Percentiles rank a stretch among this genome's conserved stretches.
Evolutionary conservation across 148 eudicot genomes (phyloP).

Genomic region (Euryodendron excelsum): DNA sequence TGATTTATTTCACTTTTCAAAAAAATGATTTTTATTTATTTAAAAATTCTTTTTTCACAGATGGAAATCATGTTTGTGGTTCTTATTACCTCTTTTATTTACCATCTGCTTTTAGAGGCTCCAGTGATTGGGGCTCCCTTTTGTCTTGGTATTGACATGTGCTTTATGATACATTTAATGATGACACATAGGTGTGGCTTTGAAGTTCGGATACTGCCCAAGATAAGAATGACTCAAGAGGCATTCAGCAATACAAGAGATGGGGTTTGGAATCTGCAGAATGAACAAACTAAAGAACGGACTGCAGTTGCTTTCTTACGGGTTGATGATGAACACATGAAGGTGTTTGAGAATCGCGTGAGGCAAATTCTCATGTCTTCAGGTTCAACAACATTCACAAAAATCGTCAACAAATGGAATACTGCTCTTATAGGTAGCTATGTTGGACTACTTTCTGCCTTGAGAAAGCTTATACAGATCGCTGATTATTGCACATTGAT

Average conservation of each 20-base stretch:
- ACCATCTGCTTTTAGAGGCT: constrained; percentile 6
- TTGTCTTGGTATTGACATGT: neutral
- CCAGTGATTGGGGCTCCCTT: neutral
- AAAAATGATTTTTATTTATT: too few species aligned
- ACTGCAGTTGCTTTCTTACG: constrained; percentile 97
- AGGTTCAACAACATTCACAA: constrained; percentile 99
- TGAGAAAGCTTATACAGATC: neutral
- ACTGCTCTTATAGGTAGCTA: constrained; percentile 78
- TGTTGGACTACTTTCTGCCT: neutral
- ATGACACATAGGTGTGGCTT: constrained; percentile 65
- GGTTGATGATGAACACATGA: constrained; percentile 98
- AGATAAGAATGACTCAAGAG: constrained; percentile 95
- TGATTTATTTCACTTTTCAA: too few species aligned
- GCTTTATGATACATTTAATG: neutral
- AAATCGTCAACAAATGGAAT: constrained; percentile 97
- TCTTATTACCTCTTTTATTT: neutral
- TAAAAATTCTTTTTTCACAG: too few species aligned
- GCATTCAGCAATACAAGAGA: constrained; percentile 97
- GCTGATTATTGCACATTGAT: neutral
- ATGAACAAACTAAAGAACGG: constrained; percentile 97
- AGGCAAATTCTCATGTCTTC: constrained; percentile 99
- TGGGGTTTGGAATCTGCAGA: constrained; percentile 99
- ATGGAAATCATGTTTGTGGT: neutral
- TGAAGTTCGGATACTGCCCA: constrained; percentile 95
- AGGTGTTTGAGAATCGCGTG: constrained; percentile 95